phyloP scores from a whole-genome alignment of 805 yeast species.

The Lachancea sp. region DNA sequence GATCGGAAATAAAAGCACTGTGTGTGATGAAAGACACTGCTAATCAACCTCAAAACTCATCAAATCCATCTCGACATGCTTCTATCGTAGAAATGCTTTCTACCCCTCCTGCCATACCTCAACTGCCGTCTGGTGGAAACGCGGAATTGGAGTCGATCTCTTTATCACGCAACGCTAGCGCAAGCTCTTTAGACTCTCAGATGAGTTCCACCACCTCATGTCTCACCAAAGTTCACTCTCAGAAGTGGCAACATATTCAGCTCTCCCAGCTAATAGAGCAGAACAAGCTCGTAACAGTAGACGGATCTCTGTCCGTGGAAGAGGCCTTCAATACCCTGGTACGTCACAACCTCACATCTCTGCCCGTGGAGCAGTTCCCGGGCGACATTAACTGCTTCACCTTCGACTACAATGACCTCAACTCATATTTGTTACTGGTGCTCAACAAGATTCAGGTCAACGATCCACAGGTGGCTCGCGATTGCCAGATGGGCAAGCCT shows the following conservation, averaged over 20 bases:
- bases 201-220: constrained; percentile 9
- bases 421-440: constrained; percentile 76
- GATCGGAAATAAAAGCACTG: not conserved
- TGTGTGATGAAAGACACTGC: constrained; percentile 5
- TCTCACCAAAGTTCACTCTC: constrained; percentile 22
- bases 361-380: constrained; percentile 63
- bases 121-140: constrained; percentile 15
- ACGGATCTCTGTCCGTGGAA: constrained; percentile 68
- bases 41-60: constrained; percentile 1
- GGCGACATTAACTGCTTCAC: constrained; percentile 67
- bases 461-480: constrained; percentile 34
- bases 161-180: constrained; percentile 10
- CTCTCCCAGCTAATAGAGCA: constrained; percentile 70
- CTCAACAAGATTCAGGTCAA: constrained; percentile 56
- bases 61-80: constrained; percentile 40
- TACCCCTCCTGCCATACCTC: constrained; percentile 64
- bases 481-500: constrained; percentile 80
- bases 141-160: constrained; percentile 8
- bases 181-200: constrained; percentile 9
- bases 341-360: constrained; percentile 68
- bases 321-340: constrained; percentile 77
- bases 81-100: constrained; percentile 71
- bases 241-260: constrained; percentile 65
- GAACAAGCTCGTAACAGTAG: constrained; percentile 67
- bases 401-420: constrained; percentile 88